phyloP scores from a whole-genome alignment of 768 basidiomycete species.

The Podaxis pistillaris region DNA sequence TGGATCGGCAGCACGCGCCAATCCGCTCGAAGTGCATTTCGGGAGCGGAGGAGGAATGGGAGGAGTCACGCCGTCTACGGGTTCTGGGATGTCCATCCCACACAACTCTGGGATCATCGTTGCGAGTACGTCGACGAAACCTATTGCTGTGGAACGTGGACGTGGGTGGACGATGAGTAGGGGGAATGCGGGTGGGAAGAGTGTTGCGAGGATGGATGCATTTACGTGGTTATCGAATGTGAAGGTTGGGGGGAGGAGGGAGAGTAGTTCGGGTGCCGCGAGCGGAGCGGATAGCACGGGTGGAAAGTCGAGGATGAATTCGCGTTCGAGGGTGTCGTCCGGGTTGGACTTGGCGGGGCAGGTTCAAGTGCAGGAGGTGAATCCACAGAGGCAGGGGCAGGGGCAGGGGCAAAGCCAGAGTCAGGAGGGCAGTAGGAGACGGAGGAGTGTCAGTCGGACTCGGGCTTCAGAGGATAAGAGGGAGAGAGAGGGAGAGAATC shows the following conservation, averaged over 20 bases:
- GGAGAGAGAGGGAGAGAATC: conserved; percentile 34
- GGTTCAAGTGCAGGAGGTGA: not conserved
- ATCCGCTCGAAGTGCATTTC: conserved; percentile 4
- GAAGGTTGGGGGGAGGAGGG: conserved; percentile 53
- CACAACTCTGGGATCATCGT: not conserved
- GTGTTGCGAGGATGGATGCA: conserved; percentile 55
- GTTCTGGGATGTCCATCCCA: conserved; percentile 4
- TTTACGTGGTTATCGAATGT: conserved; percentile 74
- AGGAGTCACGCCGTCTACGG: not conserved
- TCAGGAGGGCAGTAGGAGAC: conserved; percentile 25
- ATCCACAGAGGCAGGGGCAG: not conserved
- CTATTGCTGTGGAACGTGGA: not conserved
- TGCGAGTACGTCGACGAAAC: not conserved
- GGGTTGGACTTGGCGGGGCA: conserved; percentile 7
- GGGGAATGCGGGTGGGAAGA: conserved; percentile 49
- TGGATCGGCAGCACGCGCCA: conserved; percentile 21
- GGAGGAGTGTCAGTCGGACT: conserved; percentile 49
- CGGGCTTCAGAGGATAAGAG: conserved; percentile 33
- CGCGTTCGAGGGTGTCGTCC: conserved; percentile 16
- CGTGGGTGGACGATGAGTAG: conserved; percentile 45
- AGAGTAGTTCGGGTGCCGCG: conserved; percentile 55
- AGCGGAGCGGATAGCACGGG: conserved; percentile 49
- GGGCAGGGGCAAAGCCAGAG: conserved; percentile 14
- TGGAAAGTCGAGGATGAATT: conserved; percentile 39
- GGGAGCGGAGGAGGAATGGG: not conserved